Percentiles rank a stretch among this genome's conserved stretches.
Conservation (phyloP, 768 basidiomycete species). For the Rubroboletus satanas region DNA sequence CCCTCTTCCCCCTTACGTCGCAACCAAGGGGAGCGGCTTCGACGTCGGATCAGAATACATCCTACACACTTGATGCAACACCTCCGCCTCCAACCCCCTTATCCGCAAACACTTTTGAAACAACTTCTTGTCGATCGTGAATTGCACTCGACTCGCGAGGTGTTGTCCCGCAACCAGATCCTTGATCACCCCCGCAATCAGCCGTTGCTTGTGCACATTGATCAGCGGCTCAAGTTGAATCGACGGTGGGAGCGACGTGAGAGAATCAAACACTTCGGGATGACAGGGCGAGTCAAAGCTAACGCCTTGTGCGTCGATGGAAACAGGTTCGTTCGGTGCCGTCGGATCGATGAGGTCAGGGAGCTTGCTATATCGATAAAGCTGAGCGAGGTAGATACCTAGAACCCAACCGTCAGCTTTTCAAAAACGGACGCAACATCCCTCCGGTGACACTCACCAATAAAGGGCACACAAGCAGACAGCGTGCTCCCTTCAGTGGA, state of each 20-base stretch:
- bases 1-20: slow-evolving; percentile 10
- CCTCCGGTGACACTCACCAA: slow-evolving; percentile 46
- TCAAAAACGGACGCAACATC: not conserved
- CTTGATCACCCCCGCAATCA: slow-evolving; percentile 78
- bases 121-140: slow-evolving; percentile 67
- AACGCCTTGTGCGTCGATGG: slow-evolving; percentile 57
- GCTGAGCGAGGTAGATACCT: slow-evolving; percentile 77
- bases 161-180: slow-evolving; percentile 79
- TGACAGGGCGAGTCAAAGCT: slow-evolving; percentile 67
- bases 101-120: slow-evolving; percentile 73
- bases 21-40: slow-evolving; percentile 15
- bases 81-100: slow-evolving; percentile 57
- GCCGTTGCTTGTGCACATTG: slow-evolving; percentile 85
- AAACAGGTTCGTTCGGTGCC: slow-evolving; percentile 63
- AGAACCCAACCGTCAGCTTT: slow-evolving; percentile 4
- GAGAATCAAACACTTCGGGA: slow-evolving; percentile 74
- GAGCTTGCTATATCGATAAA: slow-evolving; percentile 59
- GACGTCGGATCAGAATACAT: slow-evolving; percentile 32
- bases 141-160: slow-evolving; percentile 68
- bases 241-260: slow-evolving; percentile 67
- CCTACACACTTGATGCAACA: slow-evolving; percentile 45
- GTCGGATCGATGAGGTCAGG: slow-evolving; percentile 85
- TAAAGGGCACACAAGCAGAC: slow-evolving; percentile 74
- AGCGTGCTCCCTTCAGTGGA: slow-evolving; percentile 43
- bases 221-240: slow-evolving; percentile 83